Evolutionary conservation across 2,329 filamentous ascomycete species (phyloP).

Genomic region (Teratosphaeria destructans): DNA sequence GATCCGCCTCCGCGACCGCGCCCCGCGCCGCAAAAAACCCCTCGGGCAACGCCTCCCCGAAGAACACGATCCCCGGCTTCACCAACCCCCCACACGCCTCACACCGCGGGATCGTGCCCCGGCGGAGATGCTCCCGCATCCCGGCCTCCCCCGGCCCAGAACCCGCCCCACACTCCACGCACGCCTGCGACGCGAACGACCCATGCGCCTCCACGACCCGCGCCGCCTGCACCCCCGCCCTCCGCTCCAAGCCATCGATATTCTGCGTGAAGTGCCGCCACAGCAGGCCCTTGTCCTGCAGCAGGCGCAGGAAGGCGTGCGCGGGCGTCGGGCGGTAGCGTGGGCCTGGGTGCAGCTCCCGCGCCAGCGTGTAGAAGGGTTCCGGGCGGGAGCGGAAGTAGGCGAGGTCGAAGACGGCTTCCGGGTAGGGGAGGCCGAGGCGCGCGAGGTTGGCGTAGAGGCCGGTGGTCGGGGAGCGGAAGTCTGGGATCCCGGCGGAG

Average conservation of each 20-base stretch:
- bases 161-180: slow-evolving; percentile 70
- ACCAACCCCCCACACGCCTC: slow-evolving; percentile 63
- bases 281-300: slow-evolving; percentile 68
- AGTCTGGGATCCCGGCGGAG: slow-evolving; percentile 71
- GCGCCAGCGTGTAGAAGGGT: slow-evolving; percentile 86
- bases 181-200: slow-evolving; percentile 82
- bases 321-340: slow-evolving; percentile 80
- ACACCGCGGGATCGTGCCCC: slow-evolving; percentile 63
- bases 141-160: slow-evolving; percentile 55
- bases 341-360: slow-evolving; percentile 75
- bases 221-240: slow-evolving; percentile 70
- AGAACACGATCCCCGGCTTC: slow-evolving; percentile 93
- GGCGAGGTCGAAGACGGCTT: slow-evolving; percentile 86
- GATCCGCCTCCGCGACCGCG: slow-evolving; percentile 54
- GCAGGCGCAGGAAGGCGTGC: slow-evolving; percentile 76
- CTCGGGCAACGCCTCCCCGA: slow-evolving; percentile 63
- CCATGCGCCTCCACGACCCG: slow-evolving; percentile 90
- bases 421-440: slow-evolving; percentile 75
- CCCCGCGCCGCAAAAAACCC: slow-evolving; percentile 52
- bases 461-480: slow-evolving; percentile 83
- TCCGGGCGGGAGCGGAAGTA: slow-evolving; percentile 78
- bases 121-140: slow-evolving; percentile 61
- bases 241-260: slow-evolving; percentile 87
- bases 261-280: slow-evolving; percentile 93
- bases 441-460: slow-evolving; percentile 86